Conservation (phyloP, 2,329 filamentous ascomycete species). For the Pestalotiopsis sp. region DNA sequence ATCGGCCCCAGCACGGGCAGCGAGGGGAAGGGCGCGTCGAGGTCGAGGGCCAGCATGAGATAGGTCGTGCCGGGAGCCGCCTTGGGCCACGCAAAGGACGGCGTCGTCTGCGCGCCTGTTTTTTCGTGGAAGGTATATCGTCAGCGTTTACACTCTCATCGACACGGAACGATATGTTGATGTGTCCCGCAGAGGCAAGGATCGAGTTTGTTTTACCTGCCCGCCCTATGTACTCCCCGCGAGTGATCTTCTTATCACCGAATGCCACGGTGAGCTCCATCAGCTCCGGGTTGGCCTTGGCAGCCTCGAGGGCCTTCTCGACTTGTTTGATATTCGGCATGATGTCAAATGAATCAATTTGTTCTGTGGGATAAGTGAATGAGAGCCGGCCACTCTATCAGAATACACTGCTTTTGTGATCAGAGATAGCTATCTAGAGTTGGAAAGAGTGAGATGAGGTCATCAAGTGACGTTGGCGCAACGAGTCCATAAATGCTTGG, state of each 20-base stretch:
- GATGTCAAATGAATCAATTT: neutral
- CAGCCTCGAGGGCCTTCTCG: conserved; percentile 4
- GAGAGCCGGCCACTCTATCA: neutral
- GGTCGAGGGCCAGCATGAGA: conserved; percentile 3
- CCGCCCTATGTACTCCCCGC: conserved; percentile 5
- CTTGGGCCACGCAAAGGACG: conserved; percentile 1
- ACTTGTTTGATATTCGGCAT: conserved; percentile 9
- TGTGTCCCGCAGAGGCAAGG: neutral
- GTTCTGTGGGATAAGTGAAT: no score
- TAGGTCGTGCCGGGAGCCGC: conserved; percentile 10
- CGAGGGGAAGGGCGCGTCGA: conserved; percentile 8
- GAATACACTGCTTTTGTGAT: neutral
- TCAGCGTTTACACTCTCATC: neutral
- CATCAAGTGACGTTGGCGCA: neutral
- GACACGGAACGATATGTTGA: no score
- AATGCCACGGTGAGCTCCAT: conserved; percentile 7
- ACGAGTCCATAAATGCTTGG: neutral
- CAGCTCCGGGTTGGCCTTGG: neutral
- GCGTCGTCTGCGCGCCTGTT: neutral
- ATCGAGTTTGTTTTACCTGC: neutral
- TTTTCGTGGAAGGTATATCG: neutral
- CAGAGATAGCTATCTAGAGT: neutral
- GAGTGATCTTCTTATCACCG: neutral
- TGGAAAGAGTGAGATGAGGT: neutral
- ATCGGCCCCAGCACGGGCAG: conserved; percentile 10